Evolutionary conservation across 352 stramenopile species (phyloP), one percentile per base, ranked within the genome.

Genomic region (Globisporangium nunn): DNA sequence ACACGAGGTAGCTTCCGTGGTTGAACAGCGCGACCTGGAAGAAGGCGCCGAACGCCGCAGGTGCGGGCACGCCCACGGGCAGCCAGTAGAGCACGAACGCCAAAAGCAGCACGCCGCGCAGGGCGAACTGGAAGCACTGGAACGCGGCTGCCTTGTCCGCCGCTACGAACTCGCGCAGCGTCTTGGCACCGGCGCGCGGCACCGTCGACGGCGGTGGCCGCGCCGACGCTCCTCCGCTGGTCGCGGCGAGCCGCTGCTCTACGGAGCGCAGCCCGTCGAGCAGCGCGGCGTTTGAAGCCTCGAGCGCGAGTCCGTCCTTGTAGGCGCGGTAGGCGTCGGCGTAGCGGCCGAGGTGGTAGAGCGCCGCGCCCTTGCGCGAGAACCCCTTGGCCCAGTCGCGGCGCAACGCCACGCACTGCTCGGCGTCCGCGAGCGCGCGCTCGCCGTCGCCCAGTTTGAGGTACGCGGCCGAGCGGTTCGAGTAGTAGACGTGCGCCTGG

Each of bases 341-440:
- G 52, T 80, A 91, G 52, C 80, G 81, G 0, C 71, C 72, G 23
- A 92, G 65, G 50, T 71, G 58, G 59, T 83, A 87, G 31, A 94
- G 69, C 52, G 88, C 85, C 2, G 81, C 75, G 23, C 83, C 87
- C n/a, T 86, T 80, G 55, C 88, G 83, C 39, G 82, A 93, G 66
- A 92, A 96, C 39, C 87, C 88, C 66, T 95, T 96, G 58, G 81
- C 62, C 85, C 85, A 96, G 56, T 78, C 77, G 31, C 73, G 74
- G 58, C 89, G 76, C 12, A 94, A 66, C 29, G 78, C 37, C 4
- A 95, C 63, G 56, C 87, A 96, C 65, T 88, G 63, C 15, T 92
- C 83, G 17, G 87, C 88, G 61, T 96, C 88, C 14, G 71, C 62
- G 10, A 96, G 69, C 43, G 88, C 87, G 11, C 72, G 62, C 5